Evolutionary conservation across 257 asterid species (phyloP), one percentile per base, ranked within the genome.

Genomic region (Agastache rugosa): DNA sequence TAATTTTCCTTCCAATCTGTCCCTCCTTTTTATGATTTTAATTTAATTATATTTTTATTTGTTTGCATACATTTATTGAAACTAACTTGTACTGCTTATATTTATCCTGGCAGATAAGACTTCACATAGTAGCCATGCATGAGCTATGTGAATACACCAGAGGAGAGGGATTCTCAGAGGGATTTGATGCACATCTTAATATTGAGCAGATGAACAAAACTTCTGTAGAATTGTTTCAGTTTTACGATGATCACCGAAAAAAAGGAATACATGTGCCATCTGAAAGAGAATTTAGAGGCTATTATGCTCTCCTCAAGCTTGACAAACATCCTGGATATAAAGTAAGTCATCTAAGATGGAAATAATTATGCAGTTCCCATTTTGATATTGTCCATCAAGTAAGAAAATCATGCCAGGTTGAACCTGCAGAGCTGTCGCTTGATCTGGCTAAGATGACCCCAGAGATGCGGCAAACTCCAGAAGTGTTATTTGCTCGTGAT

Each of bases 191-290:
- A 42, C 99, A 94, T 79, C 96, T 94, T 60, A 94, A 92, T 75
- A 94, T 94, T 77, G 99, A 94, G 83, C 99, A 94, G 92, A 94
- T 94, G 99, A 94, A 94, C 80, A 94, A 94, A 82, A 89, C 99
- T 53, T 92, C 99, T 22, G 99, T 94, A 63, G 98, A 94, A 75
- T 82, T 94, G 59, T 94, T 94, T 84, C 97, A 92, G 77, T 79
- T 92, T 74, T 94, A 92, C 23, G 99, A 92, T 61, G 99, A 94
- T 84, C 98, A 92, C 88, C 82, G 97, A 73, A 92, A 92, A 83
- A 94, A 82, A 73, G 96, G 97, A 76, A 84, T 83, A 79, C 69
- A 81, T 25, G 97, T 92, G 73, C 90, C 87, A 75, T 86, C 96
- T 29, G 99, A 94, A 78, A 87, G 87, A 85, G 98, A 94, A 85